A percentile compares a stretch with the other conserved stretches of the same genome.
Conservation (phyloP, 306 rosid species). For the Cyamopsis tetragonoloba region DNA sequence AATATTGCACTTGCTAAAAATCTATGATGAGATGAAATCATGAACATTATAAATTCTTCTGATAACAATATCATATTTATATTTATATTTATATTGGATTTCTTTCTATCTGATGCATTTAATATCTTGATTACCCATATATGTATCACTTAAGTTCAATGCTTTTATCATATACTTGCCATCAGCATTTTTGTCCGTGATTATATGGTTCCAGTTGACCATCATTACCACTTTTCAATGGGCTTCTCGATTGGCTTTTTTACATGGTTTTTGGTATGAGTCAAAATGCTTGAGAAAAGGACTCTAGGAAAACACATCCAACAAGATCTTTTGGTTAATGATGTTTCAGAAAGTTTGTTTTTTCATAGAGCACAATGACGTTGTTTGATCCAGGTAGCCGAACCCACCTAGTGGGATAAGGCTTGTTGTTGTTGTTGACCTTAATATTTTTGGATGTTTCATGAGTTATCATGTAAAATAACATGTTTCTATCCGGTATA, state of each 20-base stretch:
- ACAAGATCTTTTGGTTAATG: too few relatives aligned
- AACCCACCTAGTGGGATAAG: too few relatives aligned
- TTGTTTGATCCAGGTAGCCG: too few relatives aligned
- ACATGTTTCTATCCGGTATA: not conserved
- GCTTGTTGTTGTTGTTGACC: too few relatives aligned
- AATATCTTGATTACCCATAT: not conserved
- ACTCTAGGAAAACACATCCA: too few relatives aligned
- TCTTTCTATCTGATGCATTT: not conserved
- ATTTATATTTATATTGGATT: not conserved
- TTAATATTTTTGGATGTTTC: not conserved
- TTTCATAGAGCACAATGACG: too few relatives aligned
- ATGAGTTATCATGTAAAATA: not conserved
- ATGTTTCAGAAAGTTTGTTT: too few relatives aligned
- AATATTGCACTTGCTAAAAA: not conserved
- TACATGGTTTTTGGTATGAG: not conserved
- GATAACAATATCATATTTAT: not conserved
- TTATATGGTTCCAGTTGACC: not conserved
- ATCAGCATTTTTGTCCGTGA: not conserved
- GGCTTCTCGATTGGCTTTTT: not conserved
- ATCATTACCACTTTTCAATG: not conserved
- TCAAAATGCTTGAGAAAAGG: not conserved
- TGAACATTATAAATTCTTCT: not conserved
- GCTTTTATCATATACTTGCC: not conserved
- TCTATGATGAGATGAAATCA: too few relatives aligned
- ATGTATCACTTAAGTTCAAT: not conserved